Conservation (phyloP, 768 basidiomycete species). For the Auricularia heimuer region DNA sequence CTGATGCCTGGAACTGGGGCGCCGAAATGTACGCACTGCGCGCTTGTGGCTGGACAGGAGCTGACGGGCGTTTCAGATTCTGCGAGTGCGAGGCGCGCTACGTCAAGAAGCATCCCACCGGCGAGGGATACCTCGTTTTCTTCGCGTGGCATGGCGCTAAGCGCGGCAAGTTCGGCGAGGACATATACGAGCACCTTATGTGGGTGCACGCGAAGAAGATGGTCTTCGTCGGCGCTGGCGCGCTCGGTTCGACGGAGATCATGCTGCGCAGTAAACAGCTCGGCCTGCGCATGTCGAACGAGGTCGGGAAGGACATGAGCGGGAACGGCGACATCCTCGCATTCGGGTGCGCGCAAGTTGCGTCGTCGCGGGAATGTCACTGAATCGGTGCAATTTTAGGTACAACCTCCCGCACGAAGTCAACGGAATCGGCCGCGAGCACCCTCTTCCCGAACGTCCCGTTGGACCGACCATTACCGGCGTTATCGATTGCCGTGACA, state of each 20-base stretch:
- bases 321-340: conserved; percentile 4
- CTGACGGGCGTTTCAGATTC: conserved; percentile 1
- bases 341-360: background rate
- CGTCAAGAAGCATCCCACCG: background rate
- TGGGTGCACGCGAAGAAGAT: background rate
- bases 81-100: conserved; percentile 6
- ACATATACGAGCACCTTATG: background rate
- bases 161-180: background rate
- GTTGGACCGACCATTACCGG: conserved; percentile 3
- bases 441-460: background rate
- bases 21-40: background rate
- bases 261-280: conserved; percentile 4
- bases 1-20: conserved; percentile 4
- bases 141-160: conserved; percentile 1
- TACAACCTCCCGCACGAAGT: conserved; percentile 2
- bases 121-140: background rate
- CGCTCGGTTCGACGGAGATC: conserved; percentile 4
- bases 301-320: conserved; percentile 1
- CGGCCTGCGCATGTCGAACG: background rate
- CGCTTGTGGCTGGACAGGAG: background rate
- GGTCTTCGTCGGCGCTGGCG: background rate
- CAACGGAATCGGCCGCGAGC: conserved; percentile 1
- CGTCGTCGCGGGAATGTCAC: background rate
- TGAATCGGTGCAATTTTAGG: background rate
- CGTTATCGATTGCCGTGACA: conserved; percentile 6